Evolutionary conservation across 192 early-diverging fungal genomes (phyloP).

Genomic region (Gonapodya sp.): DNA sequence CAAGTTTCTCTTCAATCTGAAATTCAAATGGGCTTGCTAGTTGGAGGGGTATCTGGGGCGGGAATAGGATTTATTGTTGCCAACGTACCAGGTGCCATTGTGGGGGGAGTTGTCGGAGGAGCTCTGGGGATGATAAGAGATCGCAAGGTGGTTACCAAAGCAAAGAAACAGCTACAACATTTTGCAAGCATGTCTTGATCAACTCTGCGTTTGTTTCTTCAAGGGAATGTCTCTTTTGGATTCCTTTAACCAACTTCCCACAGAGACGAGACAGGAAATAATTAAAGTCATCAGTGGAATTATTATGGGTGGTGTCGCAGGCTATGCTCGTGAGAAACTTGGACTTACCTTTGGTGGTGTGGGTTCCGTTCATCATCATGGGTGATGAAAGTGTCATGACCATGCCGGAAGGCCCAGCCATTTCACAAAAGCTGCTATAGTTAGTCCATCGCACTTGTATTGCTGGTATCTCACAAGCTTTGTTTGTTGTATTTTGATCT

Average conservation of each 20-base stretch:
- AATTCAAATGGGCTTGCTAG: constrained; percentile 49
- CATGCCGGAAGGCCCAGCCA: too few relatives aligned
- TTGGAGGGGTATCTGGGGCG: constrained; percentile 60
- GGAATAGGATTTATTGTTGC: constrained; percentile 62
- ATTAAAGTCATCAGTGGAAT: neutral
- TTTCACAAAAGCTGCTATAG: too few relatives aligned
- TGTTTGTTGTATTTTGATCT: too few relatives aligned
- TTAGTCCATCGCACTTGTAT: too few relatives aligned
- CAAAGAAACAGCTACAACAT: too few relatives aligned
- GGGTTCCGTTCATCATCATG: too few relatives aligned
- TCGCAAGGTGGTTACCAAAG: too few relatives aligned
- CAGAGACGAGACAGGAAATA: neutral
- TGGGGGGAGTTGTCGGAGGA: neutral
- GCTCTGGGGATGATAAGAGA: neutral
- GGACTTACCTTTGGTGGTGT: too few relatives aligned
- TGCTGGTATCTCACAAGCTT: too few relatives aligned
- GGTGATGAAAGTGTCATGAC: too few relatives aligned
- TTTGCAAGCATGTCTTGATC: too few relatives aligned
- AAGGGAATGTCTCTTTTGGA: neutral
- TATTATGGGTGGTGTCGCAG: neutral
- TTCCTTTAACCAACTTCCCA: neutral
- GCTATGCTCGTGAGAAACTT: neutral
- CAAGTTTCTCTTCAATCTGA: constrained; percentile 52
- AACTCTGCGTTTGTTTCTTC: too few relatives aligned
- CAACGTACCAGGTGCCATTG: constrained; percentile 51